Percentiles rank a stretch among this genome's conserved stretches.
These are phyloP conservation scores for Naganishia vishniacii DNA, from an alignment of 768 basidiomycete species.

Conservation along the genomic window DNA sequence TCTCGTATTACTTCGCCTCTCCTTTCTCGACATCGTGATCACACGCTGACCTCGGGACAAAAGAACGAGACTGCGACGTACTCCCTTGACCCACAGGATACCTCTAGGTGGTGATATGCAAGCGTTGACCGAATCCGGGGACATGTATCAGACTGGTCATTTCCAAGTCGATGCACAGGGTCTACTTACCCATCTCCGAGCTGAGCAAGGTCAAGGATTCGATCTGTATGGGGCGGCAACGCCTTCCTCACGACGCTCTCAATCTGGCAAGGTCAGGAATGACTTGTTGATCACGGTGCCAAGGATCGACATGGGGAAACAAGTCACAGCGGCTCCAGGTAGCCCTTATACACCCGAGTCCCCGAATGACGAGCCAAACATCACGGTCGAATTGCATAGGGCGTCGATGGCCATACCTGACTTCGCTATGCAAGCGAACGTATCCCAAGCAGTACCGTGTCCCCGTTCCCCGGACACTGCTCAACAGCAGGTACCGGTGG, in stretches of 20 bases:
- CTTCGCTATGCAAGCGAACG: background rate
- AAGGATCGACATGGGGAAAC: background rate
- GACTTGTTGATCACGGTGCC: slow-evolving; percentile 5
- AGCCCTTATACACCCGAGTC: background rate
- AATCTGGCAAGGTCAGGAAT: background rate
- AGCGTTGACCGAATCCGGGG: background rate
- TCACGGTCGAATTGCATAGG: background rate
- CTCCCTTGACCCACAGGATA: background rate
- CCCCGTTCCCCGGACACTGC: background rate
- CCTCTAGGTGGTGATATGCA: background rate
- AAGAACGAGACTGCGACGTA: background rate
- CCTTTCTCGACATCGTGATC: background rate
- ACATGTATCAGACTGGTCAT: background rate
- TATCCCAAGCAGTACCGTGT: background rate
- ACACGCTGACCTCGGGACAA: background rate
- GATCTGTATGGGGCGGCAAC: background rate
- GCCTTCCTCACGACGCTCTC: background rate
- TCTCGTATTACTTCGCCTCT: no score
- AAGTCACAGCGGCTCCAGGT: background rate
- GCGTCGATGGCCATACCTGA: background rate
- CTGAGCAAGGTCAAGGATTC: background rate
- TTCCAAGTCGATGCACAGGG: background rate
- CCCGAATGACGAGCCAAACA: background rate
- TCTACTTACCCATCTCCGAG: background rate
- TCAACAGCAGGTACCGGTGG: background rate